phyloP scores from a whole-genome alignment of 2,329 filamentous ascomycete genomes.

The Penicillium frequentans region DNA sequence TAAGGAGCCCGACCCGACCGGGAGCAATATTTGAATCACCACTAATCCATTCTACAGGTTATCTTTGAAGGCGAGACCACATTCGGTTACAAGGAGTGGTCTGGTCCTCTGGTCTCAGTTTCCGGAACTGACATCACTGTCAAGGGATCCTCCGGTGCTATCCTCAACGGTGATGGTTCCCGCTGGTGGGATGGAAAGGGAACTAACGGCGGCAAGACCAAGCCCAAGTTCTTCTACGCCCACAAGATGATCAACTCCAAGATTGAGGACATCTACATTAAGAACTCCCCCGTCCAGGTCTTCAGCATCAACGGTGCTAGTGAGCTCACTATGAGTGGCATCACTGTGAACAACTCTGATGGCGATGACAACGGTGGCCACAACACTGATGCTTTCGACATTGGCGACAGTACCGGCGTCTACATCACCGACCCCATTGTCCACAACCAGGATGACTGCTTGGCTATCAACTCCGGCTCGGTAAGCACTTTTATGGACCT shows the following conservation, averaged over 20 bases:
- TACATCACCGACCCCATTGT: constrained; percentile 55
- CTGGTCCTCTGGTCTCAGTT: constrained; percentile 14
- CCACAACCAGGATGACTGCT: constrained; percentile 63
- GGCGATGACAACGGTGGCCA: constrained; percentile 49
- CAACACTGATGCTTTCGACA: constrained; percentile 63
- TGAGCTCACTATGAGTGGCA: constrained; percentile 50
- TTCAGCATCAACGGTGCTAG: constrained; percentile 45
- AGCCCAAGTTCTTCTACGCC: constrained; percentile 64
- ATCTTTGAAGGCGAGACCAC: constrained; percentile 17
- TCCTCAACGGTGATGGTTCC: constrained; percentile 22
- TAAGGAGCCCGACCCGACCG: not conserved
- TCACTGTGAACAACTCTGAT: constrained; percentile 59
- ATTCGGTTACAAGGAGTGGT: constrained; percentile 19
- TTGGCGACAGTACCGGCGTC: constrained; percentile 51
- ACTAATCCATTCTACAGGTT: not conserved
- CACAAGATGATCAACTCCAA: constrained; percentile 30
- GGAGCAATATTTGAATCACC: not conserved
- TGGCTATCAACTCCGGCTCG: constrained; percentile 57
- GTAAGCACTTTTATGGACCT: constrained; percentile 11
- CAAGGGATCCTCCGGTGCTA: constrained; percentile 13
- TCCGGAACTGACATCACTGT: constrained; percentile 15
- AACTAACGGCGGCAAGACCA: constrained; percentile 59
- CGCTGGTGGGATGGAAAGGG: constrained; percentile 65
- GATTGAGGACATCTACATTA: constrained; percentile 31
- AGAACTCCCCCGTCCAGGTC: constrained; percentile 37